Percentiles rank a stretch among this genome's conserved stretches.
Evolutionary conservation across 352 stramenopile species (phyloP).

Genomic region (Phytophthora meadii): DNA sequence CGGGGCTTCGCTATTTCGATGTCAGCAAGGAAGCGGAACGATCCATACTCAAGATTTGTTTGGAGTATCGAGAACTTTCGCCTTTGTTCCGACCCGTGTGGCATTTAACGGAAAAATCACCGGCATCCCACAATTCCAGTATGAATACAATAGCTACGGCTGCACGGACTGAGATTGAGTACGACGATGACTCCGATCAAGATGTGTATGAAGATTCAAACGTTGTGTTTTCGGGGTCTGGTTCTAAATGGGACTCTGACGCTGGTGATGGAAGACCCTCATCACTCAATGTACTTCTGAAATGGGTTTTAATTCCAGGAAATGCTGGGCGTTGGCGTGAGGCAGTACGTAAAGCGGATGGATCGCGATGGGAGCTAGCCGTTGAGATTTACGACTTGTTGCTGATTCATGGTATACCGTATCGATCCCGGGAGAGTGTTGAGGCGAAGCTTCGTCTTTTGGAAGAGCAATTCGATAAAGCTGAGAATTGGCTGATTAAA

Average conservation of each 20-base stretch:
- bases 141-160: not conserved
- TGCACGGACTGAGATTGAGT: not conserved
- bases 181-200: conserved; percentile 3
- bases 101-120: not conserved
- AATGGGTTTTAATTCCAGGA: conserved; percentile 15
- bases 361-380: not conserved
- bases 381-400: conserved; percentile 22
- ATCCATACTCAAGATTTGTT: conserved; percentile 12
- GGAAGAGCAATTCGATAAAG: conserved; percentile 24
- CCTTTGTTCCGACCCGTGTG: conserved; percentile 2
- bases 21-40: not conserved
- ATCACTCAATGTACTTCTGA: conserved; percentile 15
- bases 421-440: conserved; percentile 5
- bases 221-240: not conserved
- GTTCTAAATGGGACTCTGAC: conserved; percentile 22
- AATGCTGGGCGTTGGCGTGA: conserved; percentile 21
- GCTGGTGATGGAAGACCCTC: conserved; percentile 6
- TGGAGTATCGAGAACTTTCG: conserved; percentile 3
- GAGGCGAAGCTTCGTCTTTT: conserved; percentile 13
- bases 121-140: not conserved
- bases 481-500: conserved; percentile 13
- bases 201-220: not conserved
- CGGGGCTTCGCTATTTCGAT: not conserved
- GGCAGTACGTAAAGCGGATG: conserved; percentile 9
- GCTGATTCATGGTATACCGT: conserved; percentile 5